A percentile compares a stretch with the other conserved stretches of the same genome.
Evolutionary conservation across 2,329 filamentous ascomycete genomes (phyloP).

Genomic region (Calcarisporium arbuscula): DNA sequence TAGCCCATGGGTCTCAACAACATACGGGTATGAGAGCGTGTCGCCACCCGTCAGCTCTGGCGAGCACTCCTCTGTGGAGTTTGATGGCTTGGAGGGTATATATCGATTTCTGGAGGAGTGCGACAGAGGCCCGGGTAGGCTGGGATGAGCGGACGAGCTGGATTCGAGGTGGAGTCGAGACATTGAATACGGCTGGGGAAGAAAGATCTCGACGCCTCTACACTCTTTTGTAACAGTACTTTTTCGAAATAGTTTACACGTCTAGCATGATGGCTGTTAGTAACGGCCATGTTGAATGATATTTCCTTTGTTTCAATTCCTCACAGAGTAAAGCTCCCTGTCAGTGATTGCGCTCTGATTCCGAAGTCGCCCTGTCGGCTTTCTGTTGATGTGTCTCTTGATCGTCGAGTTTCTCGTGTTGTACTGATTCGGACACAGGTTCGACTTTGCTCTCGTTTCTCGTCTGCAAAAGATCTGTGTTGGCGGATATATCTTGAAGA

Average conservation of each 20-base stretch:
- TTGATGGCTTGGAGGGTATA: conserved; percentile 50
- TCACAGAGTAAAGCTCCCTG: too few relatives aligned
- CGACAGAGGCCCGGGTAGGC: conserved; percentile 34
- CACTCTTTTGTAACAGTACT: conserved; percentile 15
- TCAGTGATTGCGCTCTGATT: too few relatives aligned
- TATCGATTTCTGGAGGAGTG: conserved; percentile 55
- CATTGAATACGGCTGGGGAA: conserved; percentile 5
- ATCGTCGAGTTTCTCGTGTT: too few relatives aligned
- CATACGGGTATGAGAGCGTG: conserved; percentile 44
- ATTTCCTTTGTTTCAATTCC: too few relatives aligned
- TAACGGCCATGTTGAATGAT: too few relatives aligned
- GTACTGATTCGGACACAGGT: too few relatives aligned
- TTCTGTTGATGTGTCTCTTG: too few relatives aligned
- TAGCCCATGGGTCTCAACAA: conserved; percentile 43
- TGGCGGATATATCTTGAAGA: conserved; percentile 25
- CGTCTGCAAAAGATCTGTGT: conserved; percentile 18
- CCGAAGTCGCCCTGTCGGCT: too few relatives aligned
- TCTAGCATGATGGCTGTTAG: too few relatives aligned
- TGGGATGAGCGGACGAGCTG: conserved; percentile 17
- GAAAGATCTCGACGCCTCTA: conserved; percentile 10
- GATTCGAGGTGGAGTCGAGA: conserved; percentile 1
- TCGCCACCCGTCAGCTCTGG: conserved; percentile 40
- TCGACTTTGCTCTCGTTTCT: conserved; percentile 17
- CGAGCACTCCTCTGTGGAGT: conserved; percentile 40
- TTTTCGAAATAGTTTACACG: too few relatives aligned